Evolutionary conservation across 2,329 filamentous ascomycete genomes (phyloP).

Genomic region (Xylaria sp.): DNA sequence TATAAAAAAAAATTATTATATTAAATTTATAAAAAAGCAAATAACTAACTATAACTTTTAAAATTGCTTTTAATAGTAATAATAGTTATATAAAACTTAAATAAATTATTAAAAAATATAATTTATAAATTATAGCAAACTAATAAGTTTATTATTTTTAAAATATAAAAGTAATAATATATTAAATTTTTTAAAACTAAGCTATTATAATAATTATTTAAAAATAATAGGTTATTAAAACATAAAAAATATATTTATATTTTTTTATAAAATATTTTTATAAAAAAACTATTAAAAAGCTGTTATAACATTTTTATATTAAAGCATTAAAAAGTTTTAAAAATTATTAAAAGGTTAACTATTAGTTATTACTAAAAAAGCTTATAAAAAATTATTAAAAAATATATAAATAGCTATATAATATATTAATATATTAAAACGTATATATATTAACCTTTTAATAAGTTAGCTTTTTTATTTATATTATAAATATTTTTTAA

Average conservation of each 20-base stretch:
- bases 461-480: no score
- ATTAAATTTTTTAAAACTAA: neutral
- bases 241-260: no score
- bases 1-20: neutral
- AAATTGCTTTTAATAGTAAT: neutral
- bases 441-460: no score
- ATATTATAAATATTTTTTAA: neutral
- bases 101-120: neutral
- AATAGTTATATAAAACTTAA: neutral
- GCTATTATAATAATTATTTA: no score
- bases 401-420: no score
- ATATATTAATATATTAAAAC: no score
- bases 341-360: neutral
- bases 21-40: neutral
- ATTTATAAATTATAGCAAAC: neutral
- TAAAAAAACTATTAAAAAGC: no score
- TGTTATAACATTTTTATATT: neutral
- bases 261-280: no score
- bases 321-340: neutral
- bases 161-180: neutral
- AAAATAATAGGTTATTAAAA: no score
- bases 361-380: neutral
- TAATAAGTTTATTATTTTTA: constrained; percentile 1
- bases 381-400: no score
- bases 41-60: neutral